phyloP scores from a whole-genome alignment of 2,329 filamentous ascomycete genomes.

The Xylariaceae sp. region DNA sequence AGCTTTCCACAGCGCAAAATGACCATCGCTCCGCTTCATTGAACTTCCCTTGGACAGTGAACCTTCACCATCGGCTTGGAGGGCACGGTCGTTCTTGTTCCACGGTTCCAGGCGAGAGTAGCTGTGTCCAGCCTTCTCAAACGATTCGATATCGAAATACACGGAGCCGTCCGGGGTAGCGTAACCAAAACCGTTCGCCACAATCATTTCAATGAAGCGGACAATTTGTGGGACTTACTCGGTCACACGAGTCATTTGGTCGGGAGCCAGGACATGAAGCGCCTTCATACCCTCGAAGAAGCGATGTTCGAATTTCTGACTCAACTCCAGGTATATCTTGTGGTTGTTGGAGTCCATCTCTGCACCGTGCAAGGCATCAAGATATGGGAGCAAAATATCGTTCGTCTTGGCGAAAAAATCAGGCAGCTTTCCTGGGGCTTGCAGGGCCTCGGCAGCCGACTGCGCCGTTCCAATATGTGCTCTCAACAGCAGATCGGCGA shows the following conservation, averaged over 20 bases:
- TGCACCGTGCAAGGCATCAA: constrained; percentile 8
- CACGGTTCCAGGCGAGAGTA: constrained; percentile 8
- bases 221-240: constrained; percentile 7
- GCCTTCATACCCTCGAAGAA: constrained; percentile 10
- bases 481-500: constrained; percentile 5
- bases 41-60: constrained; percentile 8
- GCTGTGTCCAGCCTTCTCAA: constrained; percentile 10
- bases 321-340: constrained; percentile 6
- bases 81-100: constrained; percentile 9
- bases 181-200: constrained; percentile 9
- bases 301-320: constrained; percentile 7
- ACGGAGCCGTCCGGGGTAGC: constrained; percentile 11
- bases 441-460: constrained; percentile 8
- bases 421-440: constrained; percentile 5
- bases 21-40: constrained; percentile 6
- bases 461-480: constrained; percentile 5
- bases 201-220: constrained; percentile 8
- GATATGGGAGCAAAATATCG: constrained; percentile 9
- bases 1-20: constrained; percentile 12
- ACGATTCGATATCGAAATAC: constrained; percentile 12
- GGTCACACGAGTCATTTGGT: constrained; percentile 8
- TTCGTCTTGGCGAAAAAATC: constrained; percentile 6
- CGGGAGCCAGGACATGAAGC: constrained; percentile 7
- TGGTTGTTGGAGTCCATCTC: constrained; percentile 9
- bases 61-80: constrained; percentile 11